Base-by-base conservation (phyloP, 352 stramenopile species). In the Blastocystis sp. region DNA sequence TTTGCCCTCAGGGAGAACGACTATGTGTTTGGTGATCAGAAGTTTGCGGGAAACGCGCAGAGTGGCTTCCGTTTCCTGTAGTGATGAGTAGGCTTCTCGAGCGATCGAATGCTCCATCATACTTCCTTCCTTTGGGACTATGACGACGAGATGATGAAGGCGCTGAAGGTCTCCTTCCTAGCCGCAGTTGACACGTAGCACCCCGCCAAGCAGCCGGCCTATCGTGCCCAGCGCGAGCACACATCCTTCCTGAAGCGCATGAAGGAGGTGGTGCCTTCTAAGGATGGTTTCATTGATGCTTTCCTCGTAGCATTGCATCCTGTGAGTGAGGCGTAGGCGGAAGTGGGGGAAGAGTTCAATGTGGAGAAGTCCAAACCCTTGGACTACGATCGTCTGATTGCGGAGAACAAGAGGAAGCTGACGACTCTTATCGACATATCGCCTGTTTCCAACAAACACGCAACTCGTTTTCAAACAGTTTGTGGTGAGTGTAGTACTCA, bases 41-140 rank as follows among this genome's bases (percentile, higher is more conserved):
- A 98, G 92, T 96, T 98, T 89, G 96, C 93, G 19, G 96, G 96
- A 57, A 98, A 98, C 90, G 96, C 96, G 19, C 96, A 98, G 90
- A 88, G 78, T 82, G 3, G 19, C 54, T 42, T 2, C 14, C 70
- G 7, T 70, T 95, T 92, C 40, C n/a, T 11, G 4, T 21, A 28
- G 28, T 68, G 40, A 52, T 82, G 74, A 45, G 6, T 64, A 82
- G 74, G 74, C 34, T 88, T 88, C 61, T 88, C 78, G 45, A 76
- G 54, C 52, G 68, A 93, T 70, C 94, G 95, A 17, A 98, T 94
- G 94, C 90, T 98, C 34, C 96, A 98, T 90, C 96, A 98, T 91
- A 98, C 96, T 28, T 98, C 94, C 74, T 98, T 99, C 90, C 89
- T 99, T 17, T 98, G 95, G 94, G 94, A 98, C 90, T 98, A 95